A percentile compares a stretch with the other conserved stretches of the same genome.
These are phyloP conservation scores for Microthyrium microscopicum DNA, from an alignment of 2,329 filamentous ascomycete genomes.

Conservation along the genomic window DNA sequence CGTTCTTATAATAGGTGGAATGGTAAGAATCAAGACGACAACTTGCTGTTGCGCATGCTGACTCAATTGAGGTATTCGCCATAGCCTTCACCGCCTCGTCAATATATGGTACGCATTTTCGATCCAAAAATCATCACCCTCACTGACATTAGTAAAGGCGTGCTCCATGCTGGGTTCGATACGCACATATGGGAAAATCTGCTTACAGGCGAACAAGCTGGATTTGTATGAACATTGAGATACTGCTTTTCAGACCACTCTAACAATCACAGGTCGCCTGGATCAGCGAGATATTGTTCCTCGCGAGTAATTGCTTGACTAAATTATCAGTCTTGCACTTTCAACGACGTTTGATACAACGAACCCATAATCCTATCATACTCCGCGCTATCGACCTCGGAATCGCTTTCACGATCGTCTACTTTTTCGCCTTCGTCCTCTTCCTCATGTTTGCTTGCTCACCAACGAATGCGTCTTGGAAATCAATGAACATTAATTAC, in stretches of 20 bases:
- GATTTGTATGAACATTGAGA: too few relatives aligned
- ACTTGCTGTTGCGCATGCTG: not conserved
- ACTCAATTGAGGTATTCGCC: not conserved
- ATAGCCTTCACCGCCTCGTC: slow-evolving; percentile 1
- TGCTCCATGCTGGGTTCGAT: slow-evolving; percentile 3
- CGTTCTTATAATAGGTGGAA: slow-evolving; percentile 5
- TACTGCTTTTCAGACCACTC: too few relatives aligned
- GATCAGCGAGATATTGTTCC: slow-evolving; percentile 14
- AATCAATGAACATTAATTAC: slow-evolving; percentile 12
- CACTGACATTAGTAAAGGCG: not conserved
- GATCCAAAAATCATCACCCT: too few relatives aligned
- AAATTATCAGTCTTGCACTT: slow-evolving; percentile 17
- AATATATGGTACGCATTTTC: slow-evolving; percentile 7
- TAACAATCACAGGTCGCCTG: too few relatives aligned
- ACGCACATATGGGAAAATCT: slow-evolving; percentile 7
- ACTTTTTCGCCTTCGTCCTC: slow-evolving; percentile 12
- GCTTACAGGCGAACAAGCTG: not conserved
- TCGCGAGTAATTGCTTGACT: slow-evolving; percentile 14
- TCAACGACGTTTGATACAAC: slow-evolving; percentile 16
- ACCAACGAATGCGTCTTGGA: slow-evolving; percentile 19
- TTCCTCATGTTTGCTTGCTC: slow-evolving; percentile 16
- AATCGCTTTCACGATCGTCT: slow-evolving; percentile 12
- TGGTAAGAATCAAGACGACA: slow-evolving; percentile 4
- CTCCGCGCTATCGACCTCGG: slow-evolving; percentile 14
- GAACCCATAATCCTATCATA: slow-evolving; percentile 7